Evolutionary conservation across 257 asterid genomes (phyloP).

Genomic region (Schizonepeta tenuifolia): DNA sequence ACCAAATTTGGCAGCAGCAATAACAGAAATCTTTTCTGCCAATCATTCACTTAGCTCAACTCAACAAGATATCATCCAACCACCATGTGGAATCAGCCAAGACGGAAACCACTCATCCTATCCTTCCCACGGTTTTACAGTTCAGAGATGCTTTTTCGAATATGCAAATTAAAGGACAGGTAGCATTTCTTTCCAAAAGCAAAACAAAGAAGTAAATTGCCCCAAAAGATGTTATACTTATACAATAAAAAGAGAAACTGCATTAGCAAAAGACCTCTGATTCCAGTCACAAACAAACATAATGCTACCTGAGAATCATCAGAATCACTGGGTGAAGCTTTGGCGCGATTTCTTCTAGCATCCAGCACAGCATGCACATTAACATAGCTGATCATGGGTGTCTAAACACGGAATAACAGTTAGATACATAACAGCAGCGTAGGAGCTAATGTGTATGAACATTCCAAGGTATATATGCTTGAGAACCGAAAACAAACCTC

Average conservation of each 20-base stretch:
- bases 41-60: conserved; percentile 24
- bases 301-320: conserved; percentile 82
- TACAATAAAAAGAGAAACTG: background rate
- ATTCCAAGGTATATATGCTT: background rate
- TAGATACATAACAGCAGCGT: background rate
- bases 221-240: conserved; percentile 21
- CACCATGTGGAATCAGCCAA: background rate
- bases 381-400: conserved; percentile 95
- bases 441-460: background rate
- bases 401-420: conserved; percentile 48
- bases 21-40: background rate
- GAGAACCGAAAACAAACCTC: conserved; percentile 56
- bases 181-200: background rate
- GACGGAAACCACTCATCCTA: conserved; percentile 18
- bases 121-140: background rate
- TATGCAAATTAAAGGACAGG: background rate
- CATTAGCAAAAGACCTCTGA: background rate
- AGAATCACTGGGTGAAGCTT: conserved; percentile 83
- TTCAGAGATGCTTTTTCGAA: background rate
- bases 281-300: conserved; percentile 17
- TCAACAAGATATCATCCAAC: conserved; percentile 2
- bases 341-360: conserved; percentile 89
- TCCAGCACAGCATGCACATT: conserved; percentile 95
- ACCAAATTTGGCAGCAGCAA: background rate
- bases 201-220: background rate